Evolutionary conservation across 257 asterid genomes (phyloP).

Genomic region (Voacanga thouarsii): DNA sequence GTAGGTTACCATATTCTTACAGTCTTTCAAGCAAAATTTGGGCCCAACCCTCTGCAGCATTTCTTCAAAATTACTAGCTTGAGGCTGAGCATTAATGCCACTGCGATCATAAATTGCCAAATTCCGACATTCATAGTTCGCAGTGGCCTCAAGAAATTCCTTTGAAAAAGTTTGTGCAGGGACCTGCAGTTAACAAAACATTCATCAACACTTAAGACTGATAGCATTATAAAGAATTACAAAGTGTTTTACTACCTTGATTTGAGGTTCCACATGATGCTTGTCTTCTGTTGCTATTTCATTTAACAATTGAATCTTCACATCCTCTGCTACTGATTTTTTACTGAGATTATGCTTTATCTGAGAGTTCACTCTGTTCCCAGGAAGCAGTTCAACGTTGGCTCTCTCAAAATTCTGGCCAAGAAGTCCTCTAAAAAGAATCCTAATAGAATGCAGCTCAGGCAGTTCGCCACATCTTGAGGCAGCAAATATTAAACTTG

Average conservation of each 20-base stretch:
- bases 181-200: background rate
- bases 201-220: background rate
- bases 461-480: conserved; percentile 42
- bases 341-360: conserved; percentile 13
- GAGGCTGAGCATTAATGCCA: background rate
- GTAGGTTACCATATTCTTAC: background rate
- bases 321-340: conserved; percentile 15
- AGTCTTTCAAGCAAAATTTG: background rate
- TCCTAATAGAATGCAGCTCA: conserved; percentile 27
- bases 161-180: background rate
- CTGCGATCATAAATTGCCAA: background rate
- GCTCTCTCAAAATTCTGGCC: conserved; percentile 31
- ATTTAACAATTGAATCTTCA: conserved; percentile 18
- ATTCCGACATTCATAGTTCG: background rate
- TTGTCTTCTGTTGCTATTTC: conserved; percentile 21
- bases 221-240: background rate
- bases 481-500: conserved; percentile 41
- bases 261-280: background rate
- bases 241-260: background rate
- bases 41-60: conserved; percentile 5
- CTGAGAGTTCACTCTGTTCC: conserved; percentile 22
- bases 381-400: conserved; percentile 29
- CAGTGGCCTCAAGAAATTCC: background rate
- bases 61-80: background rate
- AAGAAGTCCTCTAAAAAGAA: conserved; percentile 24